Evolutionary conservation across 495 filamentous ascomycete species (phyloP).

Genomic region (Talaromyces borbonicus): DNA sequence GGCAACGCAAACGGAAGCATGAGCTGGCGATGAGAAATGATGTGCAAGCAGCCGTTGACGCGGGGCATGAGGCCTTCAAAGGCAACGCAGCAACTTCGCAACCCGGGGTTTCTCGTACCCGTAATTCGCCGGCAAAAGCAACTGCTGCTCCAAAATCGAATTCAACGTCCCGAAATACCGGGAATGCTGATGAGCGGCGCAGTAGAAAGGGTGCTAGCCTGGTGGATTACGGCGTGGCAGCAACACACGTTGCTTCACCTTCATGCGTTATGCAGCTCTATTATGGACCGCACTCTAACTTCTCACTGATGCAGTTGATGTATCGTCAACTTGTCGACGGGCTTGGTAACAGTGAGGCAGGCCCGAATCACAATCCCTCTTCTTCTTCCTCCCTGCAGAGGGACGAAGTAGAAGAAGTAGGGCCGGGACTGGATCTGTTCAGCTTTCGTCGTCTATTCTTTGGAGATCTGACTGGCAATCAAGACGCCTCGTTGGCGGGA

Average conservation of each 20-base stretch:
- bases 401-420: slow-evolving; percentile 32
- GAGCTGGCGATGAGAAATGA: slow-evolving; percentile 7
- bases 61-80: not conserved
- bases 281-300: slow-evolving; percentile 38
- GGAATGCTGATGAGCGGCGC: not conserved
- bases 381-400: slow-evolving; percentile 13
- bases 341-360: not conserved
- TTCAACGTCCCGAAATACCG: not conserved
- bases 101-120: no score
- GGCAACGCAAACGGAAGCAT: slow-evolving; percentile 30
- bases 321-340: slow-evolving; percentile 26
- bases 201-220: not conserved
- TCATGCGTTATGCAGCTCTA: slow-evolving; percentile 37
- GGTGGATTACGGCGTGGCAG: slow-evolving; percentile 31
- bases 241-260: slow-evolving; percentile 35
- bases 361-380: not conserved
- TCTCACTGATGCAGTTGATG: slow-evolving; percentile 35
- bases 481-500: slow-evolving; percentile 13
- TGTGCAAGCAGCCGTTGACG: not conserved
- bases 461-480: slow-evolving; percentile 24
- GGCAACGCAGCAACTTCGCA: no score
- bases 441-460: slow-evolving; percentile 38
- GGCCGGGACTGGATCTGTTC: slow-evolving; percentile 34
- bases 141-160: not conserved
- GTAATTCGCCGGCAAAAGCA: no score